Evolutionary conservation across 495 filamentous ascomycete species (phyloP).

Genomic region (Hypoxylon perforatum): DNA sequence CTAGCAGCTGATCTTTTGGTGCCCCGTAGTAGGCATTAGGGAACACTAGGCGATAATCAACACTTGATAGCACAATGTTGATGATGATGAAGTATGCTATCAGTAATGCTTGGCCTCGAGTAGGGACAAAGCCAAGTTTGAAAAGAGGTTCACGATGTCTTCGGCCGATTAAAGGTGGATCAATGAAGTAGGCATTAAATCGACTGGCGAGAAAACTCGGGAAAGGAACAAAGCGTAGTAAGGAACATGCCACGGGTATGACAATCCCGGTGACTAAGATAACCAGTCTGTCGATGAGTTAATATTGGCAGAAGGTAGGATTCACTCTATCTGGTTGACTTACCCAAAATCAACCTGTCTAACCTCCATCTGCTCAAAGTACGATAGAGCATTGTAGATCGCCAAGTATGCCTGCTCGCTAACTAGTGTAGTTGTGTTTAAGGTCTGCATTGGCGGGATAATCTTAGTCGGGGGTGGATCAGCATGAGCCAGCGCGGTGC

Average conservation of each 20-base stretch:
- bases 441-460: slow-evolving; percentile 8
- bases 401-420: slow-evolving; percentile 28
- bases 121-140: slow-evolving; percentile 52
- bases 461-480: slow-evolving; percentile 16
- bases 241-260: slow-evolving; percentile 46
- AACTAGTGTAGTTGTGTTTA: slow-evolving; percentile 48
- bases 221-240: slow-evolving; percentile 46
- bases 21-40: slow-evolving; percentile 40
- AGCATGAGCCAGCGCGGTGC: slow-evolving; percentile 30
- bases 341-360: slow-evolving; percentile 44
- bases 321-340: background rate
- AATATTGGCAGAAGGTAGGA: background rate
- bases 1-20: background rate
- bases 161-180: slow-evolving; percentile 48
- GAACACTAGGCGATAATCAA: slow-evolving; percentile 32
- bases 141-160: slow-evolving; percentile 43
- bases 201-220: slow-evolving; percentile 16
- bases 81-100: slow-evolving; percentile 50
- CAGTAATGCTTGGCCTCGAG: slow-evolving; percentile 51
- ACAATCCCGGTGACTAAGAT: slow-evolving; percentile 46
- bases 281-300: slow-evolving; percentile 35
- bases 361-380: slow-evolving; percentile 32
- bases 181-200: slow-evolving; percentile 46
- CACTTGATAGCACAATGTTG: slow-evolving; percentile 49
- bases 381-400: slow-evolving; percentile 30